Percentiles rank a stretch among this genome's conserved stretches.
phyloP scores from a whole-genome alignment of 805 yeast species.

The Starmerella bombicola region DNA sequence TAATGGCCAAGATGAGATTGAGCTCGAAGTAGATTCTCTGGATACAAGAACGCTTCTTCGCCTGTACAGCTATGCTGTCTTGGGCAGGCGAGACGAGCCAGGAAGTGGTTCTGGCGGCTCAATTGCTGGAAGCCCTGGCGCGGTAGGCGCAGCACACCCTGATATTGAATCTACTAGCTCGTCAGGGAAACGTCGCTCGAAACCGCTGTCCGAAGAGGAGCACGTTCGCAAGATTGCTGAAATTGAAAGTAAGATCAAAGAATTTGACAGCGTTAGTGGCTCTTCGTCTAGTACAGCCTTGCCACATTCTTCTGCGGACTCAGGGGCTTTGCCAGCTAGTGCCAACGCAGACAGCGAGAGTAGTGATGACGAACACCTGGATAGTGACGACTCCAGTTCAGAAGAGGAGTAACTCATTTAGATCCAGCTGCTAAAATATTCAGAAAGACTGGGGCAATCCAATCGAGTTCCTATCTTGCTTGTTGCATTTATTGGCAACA shows the following conservation, averaged over 20 bases:
- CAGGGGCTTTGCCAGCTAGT: slow-evolving; percentile 10
- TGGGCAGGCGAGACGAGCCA: slow-evolving; percentile 21
- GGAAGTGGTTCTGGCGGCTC: slow-evolving; percentile 6
- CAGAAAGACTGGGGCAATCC: too few species aligned
- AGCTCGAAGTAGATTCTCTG: slow-evolving; percentile 86
- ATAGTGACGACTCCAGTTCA: slow-evolving; percentile 24
- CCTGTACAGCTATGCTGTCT: slow-evolving; percentile 68
- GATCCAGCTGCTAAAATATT: too few species aligned
- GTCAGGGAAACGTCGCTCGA: slow-evolving; percentile 36
- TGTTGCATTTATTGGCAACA: background rate
- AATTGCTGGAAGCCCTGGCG: background rate
- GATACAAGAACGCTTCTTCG: slow-evolving; percentile 73
- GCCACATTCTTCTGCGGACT: slow-evolving; percentile 15
- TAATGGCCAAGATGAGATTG: slow-evolving; percentile 77
- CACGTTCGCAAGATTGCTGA: slow-evolving; percentile 55
- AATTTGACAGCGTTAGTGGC: slow-evolving; percentile 37
- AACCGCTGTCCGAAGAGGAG: slow-evolving; percentile 52
- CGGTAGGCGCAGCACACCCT: background rate
- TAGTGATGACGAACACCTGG: slow-evolving; percentile 21
- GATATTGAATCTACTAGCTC: background rate
- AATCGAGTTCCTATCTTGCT: background rate
- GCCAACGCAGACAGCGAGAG: slow-evolving; percentile 22
- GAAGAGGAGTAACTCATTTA: slow-evolving; percentile 27
- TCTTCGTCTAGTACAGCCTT: slow-evolving; percentile 13
- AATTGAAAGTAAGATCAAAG: slow-evolving; percentile 62